phyloP scores from a whole-genome alignment of 495 filamentous ascomycete genomes.

The Aspergillus hancockii region DNA sequence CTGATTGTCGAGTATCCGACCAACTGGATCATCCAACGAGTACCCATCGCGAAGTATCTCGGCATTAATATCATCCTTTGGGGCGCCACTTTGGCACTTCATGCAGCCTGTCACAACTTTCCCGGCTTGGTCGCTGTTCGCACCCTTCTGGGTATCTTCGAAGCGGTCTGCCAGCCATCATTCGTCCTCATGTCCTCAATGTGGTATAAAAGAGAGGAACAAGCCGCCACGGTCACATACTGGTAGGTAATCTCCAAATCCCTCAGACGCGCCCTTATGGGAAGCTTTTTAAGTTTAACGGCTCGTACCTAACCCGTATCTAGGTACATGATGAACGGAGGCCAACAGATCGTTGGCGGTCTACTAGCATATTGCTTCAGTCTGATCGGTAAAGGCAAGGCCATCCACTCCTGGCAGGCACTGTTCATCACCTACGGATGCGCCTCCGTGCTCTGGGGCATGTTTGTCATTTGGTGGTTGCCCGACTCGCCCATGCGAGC shows the following conservation, averaged over 20 bases:
- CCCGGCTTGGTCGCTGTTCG: constrained; percentile 56
- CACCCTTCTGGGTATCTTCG: constrained; percentile 66
- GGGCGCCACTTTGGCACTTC: constrained; percentile 57
- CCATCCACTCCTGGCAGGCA: constrained; percentile 57
- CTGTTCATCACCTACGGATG: constrained; percentile 61
- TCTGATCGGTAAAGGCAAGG: constrained; percentile 43
- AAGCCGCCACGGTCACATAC: constrained; percentile 63
- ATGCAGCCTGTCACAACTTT: constrained; percentile 61
- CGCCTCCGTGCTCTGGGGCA: constrained; percentile 52
- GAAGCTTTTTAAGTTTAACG: no score
- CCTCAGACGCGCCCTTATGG: background rate
- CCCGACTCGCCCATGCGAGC: constrained; percentile 54
- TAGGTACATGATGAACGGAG: constrained; percentile 68
- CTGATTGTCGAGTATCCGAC: constrained; percentile 58
- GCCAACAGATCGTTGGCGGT: constrained; percentile 56
- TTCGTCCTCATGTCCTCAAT: constrained; percentile 64
- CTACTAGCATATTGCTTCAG: constrained; percentile 61
- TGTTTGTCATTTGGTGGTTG: constrained; percentile 48
- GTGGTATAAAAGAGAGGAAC: constrained; percentile 72
- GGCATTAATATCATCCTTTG: constrained; percentile 62
- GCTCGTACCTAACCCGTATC: constrained; percentile 7
- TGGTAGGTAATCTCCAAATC: constrained; percentile 45
- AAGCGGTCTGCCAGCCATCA: constrained; percentile 63
- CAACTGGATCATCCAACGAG: constrained; percentile 57
- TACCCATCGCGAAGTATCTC: constrained; percentile 64